Conservation (phyloP, 2,329 filamentous ascomycete genomes). For the Plenodomus lindquistii region DNA sequence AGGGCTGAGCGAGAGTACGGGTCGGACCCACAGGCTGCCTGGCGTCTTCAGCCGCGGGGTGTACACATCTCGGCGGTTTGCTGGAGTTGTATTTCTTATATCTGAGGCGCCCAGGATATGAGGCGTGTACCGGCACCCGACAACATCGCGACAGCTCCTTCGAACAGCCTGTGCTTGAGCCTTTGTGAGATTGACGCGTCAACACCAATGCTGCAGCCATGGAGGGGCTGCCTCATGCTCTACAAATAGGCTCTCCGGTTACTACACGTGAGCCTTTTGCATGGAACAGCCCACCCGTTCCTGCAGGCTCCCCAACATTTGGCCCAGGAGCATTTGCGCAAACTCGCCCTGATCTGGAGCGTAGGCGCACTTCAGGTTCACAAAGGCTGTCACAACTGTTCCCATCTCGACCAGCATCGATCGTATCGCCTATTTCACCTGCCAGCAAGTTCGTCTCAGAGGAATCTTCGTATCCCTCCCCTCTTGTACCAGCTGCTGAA, state of each 20-base stretch:
- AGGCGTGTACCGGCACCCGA: background rate
- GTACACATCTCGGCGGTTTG: conserved; percentile 1
- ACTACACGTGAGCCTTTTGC: conserved; percentile 20
- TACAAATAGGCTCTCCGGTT: conserved; percentile 35
- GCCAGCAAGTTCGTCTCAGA: conserved; percentile 20
- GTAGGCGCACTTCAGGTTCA: conserved; percentile 37
- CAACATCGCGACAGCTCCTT: background rate
- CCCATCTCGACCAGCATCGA: conserved; percentile 36
- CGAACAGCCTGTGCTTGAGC: no score
- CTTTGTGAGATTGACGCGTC: background rate
- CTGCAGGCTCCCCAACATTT: conserved; percentile 33
- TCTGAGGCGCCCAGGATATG: background rate
- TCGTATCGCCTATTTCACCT: conserved; percentile 28
- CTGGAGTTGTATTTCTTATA: background rate
- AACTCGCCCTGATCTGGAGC: conserved; percentile 28
- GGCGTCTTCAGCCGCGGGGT: conserved; percentile 18
- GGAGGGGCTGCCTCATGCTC: conserved; percentile 34
- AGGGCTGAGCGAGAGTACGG: conserved; percentile 14
- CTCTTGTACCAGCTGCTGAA: conserved; percentile 32
- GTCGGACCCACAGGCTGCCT: conserved; percentile 15
- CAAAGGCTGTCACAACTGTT: conserved; percentile 44
- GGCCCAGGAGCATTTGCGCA: conserved; percentile 14
- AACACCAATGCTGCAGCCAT: conserved; percentile 17
- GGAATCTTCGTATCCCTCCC: conserved; percentile 36
- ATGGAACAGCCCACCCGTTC: conserved; percentile 30